Percentiles rank a stretch among this genome's conserved stretches.
phyloP scores from a whole-genome alignment of 352 stramenopile genomes.

The Phytopythium chamaehyphon region DNA sequence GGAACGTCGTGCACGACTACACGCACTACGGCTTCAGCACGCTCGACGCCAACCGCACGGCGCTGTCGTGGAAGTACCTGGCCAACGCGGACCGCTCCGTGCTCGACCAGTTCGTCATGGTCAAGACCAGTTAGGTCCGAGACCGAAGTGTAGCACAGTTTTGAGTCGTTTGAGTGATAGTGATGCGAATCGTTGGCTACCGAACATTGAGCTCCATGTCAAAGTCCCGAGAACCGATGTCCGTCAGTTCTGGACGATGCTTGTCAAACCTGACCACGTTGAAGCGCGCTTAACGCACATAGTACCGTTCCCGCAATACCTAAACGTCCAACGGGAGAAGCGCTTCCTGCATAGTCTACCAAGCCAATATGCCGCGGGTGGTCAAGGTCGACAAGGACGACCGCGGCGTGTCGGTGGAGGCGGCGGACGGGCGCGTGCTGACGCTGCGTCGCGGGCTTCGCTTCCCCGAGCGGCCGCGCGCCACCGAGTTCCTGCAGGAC shows the following conservation, averaged over 20 bases:
- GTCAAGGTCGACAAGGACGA: slow-evolving; percentile 25
- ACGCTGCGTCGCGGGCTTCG: slow-evolving; percentile 22
- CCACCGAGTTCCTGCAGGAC: slow-evolving; percentile 33
- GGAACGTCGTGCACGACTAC: slow-evolving; percentile 43
- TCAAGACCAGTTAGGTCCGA: slow-evolving; percentile 11
- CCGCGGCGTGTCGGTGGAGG: slow-evolving; percentile 23
- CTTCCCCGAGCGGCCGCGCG: slow-evolving; percentile 21
- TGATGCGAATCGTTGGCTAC: no score
- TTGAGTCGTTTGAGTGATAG: no score
- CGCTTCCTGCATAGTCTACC: not conserved
- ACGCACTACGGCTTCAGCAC: slow-evolving; percentile 44
- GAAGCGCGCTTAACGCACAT: no score
- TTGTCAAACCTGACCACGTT: no score
- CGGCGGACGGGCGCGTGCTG: slow-evolving; percentile 14
- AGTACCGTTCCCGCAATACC: no score
- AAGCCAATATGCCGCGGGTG: slow-evolving; percentile 16
- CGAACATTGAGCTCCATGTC: no score
- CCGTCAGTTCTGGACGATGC: no score
- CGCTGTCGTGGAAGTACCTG: slow-evolving; percentile 29
- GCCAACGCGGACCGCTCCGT: slow-evolving; percentile 18
- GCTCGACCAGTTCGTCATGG: slow-evolving; percentile 34
- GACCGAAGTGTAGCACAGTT: no score
- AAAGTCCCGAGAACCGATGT: no score
- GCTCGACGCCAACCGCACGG: slow-evolving; percentile 25
- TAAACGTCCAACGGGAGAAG: not conserved